Evolutionary conservation across 2,329 filamentous ascomycete species (phyloP), one percentile per base, ranked within the genome.

Genomic region (Rhynchosporium agropyri): DNA sequence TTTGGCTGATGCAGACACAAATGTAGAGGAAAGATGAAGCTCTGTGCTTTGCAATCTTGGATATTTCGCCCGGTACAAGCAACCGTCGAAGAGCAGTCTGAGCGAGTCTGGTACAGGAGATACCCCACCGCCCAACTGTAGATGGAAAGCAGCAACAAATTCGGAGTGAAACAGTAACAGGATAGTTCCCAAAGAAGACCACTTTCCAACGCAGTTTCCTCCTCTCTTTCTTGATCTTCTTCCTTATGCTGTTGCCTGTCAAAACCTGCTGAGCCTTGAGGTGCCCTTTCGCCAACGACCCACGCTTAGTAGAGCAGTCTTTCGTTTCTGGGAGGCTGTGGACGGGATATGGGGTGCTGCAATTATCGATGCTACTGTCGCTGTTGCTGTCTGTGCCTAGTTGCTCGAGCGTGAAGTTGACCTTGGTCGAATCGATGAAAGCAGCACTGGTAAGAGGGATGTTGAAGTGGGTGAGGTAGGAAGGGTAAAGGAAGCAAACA

Each of bases 31-130:
- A 73, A 84, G 83, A 86, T 78, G 83, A 84, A 85, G 84, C 84
- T 87, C 84, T 86, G 77, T 86, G 82, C 84, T 84, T 20, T 82
- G 76, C 79, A 76, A 76, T 80, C 80, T 75, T 72, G 60, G 61
- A 58, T 54, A 65, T 62, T 60, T 63, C 61, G 65, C 66, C 64
- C 58, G 64, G 65, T 68, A 68, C 71, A 72, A 65, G 62, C 51
- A 69, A 68, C 69, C 58, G 64, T 67, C 65, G 63, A 67, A 69
- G 64, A 29, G 58, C 65, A 61, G 26, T 64, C 61, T 64, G 65
- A 66, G 61, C 69, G 59, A 65, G 65, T 62, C 9, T 10, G 5
- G 33, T 36, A 36, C 9, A 10, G 62, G 49, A 49, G 31, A 64
- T 40, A 53, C 56, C 48, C 38, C 45, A 63, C 50, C 65, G 57